Evolutionary conservation across 2,329 filamentous ascomycete genomes (phyloP).

Genomic region (Clonostachys byssicola): DNA sequence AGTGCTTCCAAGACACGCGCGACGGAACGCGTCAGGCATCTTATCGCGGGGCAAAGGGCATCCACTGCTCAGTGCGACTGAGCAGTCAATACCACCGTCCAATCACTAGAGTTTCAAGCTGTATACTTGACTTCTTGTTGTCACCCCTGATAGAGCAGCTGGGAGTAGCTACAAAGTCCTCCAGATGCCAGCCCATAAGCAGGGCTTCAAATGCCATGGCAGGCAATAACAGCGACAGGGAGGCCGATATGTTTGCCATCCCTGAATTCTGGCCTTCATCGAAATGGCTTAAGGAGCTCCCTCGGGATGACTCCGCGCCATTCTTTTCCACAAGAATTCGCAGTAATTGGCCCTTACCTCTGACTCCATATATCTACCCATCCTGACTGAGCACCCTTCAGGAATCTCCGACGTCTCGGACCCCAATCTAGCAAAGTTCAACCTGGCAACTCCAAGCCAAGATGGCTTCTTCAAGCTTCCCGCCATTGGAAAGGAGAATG

Average conservation of each 20-base stretch:
- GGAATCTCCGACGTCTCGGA: background rate
- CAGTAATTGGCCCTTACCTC: constrained; percentile 12
- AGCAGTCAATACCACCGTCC: too few relatives aligned
- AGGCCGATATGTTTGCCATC: constrained; percentile 57
- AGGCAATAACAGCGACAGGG: constrained; percentile 28
- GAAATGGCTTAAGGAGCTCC: constrained; percentile 33
- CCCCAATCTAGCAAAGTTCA: background rate
- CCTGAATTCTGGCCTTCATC: constrained; percentile 57
- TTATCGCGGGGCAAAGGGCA: too few relatives aligned
- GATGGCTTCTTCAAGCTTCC: constrained; percentile 39
- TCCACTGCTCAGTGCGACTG: too few relatives aligned
- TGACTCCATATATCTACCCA: background rate
- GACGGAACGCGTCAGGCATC: too few relatives aligned
- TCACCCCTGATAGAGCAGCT: too few relatives aligned
- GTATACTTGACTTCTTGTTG: too few relatives aligned
- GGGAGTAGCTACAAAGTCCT: too few relatives aligned
- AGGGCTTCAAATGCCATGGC: too few relatives aligned
- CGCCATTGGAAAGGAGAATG: constrained; percentile 5
- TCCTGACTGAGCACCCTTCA: background rate
- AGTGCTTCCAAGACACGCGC: too few relatives aligned
- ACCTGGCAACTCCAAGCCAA: background rate
- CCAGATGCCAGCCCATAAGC: too few relatives aligned
- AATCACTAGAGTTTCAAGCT: too few relatives aligned
- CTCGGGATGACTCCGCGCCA: constrained; percentile 5
- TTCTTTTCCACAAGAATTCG: constrained; percentile 40